These are phyloP conservation scores for Scenedesmus sp. DNA, from an alignment of 163 green algal species.

Conservation along the genomic window DNA sequence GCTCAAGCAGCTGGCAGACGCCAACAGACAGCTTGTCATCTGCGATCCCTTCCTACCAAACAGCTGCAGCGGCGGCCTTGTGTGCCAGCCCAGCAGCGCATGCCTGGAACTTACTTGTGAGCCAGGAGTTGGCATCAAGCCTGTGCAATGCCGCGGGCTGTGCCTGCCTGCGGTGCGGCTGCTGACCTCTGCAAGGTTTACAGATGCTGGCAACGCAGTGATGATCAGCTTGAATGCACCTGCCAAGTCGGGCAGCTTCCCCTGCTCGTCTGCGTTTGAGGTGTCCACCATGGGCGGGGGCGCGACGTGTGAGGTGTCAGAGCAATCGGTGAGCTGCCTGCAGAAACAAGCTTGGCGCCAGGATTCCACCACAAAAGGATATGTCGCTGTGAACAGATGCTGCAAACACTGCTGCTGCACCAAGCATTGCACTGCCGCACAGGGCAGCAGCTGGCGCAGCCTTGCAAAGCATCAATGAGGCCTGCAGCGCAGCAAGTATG, in stretches of 20 bases:
- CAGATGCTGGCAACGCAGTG: slow-evolving; percentile 2
- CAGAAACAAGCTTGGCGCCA: not conserved
- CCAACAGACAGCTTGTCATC: not conserved
- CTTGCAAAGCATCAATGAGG: no score
- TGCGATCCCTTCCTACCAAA: slow-evolving; percentile 11
- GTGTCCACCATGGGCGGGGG: not conserved
- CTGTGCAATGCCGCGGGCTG: not conserved
- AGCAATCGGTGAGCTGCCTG: not conserved
- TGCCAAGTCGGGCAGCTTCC: not conserved
- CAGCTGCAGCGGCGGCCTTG: not conserved
- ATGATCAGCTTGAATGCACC: not conserved
- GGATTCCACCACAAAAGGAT: no score
- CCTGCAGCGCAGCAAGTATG: no score
- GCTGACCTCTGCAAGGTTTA: not conserved
- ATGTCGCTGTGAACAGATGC: no score
- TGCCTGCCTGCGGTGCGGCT: slow-evolving; percentile 12
- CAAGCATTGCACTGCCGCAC: no score
- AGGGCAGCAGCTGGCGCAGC: no score
- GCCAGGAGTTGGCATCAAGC: not conserved
- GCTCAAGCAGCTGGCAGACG: not conserved
- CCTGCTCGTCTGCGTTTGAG: not conserved
- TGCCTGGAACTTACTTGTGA: not conserved
- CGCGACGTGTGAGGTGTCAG: slow-evolving; percentile 4
- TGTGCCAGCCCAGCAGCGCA: not conserved
- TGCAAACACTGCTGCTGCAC: no score